These are phyloP conservation scores for Boletus patriciae DNA, from an alignment of 768 basidiomycete species.

Conservation along the genomic window DNA sequence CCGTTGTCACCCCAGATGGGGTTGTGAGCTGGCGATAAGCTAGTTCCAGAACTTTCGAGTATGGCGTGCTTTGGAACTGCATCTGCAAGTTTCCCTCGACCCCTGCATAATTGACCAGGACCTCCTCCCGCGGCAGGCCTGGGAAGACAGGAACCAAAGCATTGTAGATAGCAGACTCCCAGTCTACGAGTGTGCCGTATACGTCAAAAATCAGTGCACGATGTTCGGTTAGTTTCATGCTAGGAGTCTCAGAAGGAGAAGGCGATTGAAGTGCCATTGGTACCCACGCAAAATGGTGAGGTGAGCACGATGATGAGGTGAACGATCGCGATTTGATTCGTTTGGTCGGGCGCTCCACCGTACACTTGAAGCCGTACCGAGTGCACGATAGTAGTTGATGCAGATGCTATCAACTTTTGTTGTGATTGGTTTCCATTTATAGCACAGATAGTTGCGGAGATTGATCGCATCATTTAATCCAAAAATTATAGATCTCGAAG, in stretches of 20 bases:
- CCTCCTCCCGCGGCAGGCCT: slow-evolving; percentile 34
- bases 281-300: not conserved
- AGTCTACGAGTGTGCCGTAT: slow-evolving; percentile 75
- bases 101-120: slow-evolving; percentile 48
- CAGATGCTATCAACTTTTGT: no score
- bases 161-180: slow-evolving; percentile 67
- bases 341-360: not conserved
- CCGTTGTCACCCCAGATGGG: slow-evolving; percentile 39
- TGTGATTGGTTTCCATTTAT: not conserved
- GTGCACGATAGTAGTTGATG: no score
- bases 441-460: not conserved
- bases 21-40: slow-evolving; percentile 33
- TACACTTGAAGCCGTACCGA: no score
- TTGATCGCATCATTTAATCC: not conserved
- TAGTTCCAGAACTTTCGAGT: slow-evolving; percentile 58
- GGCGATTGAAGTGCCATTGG: slow-evolving; percentile 22
- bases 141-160: slow-evolving; percentile 39
- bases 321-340: not conserved
- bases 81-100: slow-evolving; percentile 59
- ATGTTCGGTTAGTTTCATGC: slow-evolving; percentile 20
- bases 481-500: not conserved
- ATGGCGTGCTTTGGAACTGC: slow-evolving; percentile 57
- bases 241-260: not conserved
- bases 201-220: slow-evolving; percentile 67
- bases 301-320: not conserved